Evolutionary conservation across 2,329 filamentous ascomycete species (phyloP).

Genomic region (Pleurostoma richardsiae): DNA sequence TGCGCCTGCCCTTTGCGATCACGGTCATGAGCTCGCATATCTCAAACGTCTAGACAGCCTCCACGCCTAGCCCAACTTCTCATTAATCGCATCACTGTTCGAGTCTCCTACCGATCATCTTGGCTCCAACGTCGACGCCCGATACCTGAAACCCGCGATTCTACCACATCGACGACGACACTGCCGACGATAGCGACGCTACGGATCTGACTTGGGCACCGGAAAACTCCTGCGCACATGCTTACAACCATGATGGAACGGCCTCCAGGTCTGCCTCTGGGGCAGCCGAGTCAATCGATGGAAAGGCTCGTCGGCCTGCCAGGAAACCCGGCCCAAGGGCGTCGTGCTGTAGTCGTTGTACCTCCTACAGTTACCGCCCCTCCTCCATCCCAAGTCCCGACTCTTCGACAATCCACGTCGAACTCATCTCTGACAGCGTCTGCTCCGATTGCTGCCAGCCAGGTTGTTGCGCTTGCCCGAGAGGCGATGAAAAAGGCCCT

Average conservation of each 20-base stretch:
- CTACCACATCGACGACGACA: no score
- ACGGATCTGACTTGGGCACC: not conserved
- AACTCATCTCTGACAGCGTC: constrained; percentile 42
- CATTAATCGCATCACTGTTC: not conserved
- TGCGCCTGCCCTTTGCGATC: no score
- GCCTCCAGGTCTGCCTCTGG: constrained; percentile 12
- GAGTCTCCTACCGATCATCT: not conserved
- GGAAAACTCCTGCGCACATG: constrained; percentile 4
- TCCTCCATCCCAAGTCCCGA: constrained; percentile 41
- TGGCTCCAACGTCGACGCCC: not conserved
- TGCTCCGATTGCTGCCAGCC: constrained; percentile 51
- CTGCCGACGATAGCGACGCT: no score
- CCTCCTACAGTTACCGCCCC: constrained; percentile 21
- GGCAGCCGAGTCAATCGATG: constrained; percentile 14
- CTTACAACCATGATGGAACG: constrained; percentile 12
- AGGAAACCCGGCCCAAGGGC: constrained; percentile 28
- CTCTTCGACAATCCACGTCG: constrained; percentile 39
- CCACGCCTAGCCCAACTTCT: not conserved
- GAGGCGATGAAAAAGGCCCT: constrained; percentile 64
- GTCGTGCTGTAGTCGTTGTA: constrained; percentile 19
- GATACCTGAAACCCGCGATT: no score
- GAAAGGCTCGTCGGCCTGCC: constrained; percentile 24
- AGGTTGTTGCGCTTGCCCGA: constrained; percentile 61
- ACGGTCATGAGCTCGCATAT: no score
- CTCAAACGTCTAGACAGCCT: no score